Evolutionary conservation across 805 yeast species (phyloP).

Genomic region (Suhomyces vadensis): DNA sequence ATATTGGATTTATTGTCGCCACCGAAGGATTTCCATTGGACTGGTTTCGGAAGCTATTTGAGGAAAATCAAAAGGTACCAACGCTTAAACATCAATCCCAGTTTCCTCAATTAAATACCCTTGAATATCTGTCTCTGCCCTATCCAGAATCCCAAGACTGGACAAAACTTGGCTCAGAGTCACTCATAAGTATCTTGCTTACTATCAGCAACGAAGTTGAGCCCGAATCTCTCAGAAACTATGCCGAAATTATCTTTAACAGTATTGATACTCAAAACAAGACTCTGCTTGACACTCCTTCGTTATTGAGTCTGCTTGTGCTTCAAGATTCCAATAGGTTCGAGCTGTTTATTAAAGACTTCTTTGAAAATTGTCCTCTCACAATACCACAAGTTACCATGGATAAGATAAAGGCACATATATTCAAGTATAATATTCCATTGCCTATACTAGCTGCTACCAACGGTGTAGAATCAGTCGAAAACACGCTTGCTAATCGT

Average conservation of each 20-base stretch:
- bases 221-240: background rate
- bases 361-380: background rate
- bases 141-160: background rate
- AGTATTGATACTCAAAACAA: slow-evolving; percentile 1
- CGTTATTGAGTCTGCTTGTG: slow-evolving; percentile 2
- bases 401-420: slow-evolving; percentile 1
- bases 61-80: background rate
- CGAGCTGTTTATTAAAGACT: background rate
- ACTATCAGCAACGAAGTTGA: background rate
- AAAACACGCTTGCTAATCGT: slow-evolving; percentile 5
- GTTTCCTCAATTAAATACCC: background rate
- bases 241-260: slow-evolving; percentile 1
- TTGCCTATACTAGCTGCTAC: background rate
- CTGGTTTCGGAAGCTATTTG: slow-evolving; percentile 9
- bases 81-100: background rate
- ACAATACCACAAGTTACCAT: background rate
- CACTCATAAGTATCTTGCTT: background rate
- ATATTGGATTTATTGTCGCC: slow-evolving; percentile 7
- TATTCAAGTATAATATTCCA: background rate
- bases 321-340: background rate
- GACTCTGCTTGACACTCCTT: background rate
- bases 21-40: slow-evolving; percentile 6
- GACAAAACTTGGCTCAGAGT: background rate
- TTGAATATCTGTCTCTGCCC: background rate
- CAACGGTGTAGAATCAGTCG: background rate